Base-by-base conservation (phyloP, 2,329 filamentous ascomycete genomes). In the Venturia asperata region DNA sequence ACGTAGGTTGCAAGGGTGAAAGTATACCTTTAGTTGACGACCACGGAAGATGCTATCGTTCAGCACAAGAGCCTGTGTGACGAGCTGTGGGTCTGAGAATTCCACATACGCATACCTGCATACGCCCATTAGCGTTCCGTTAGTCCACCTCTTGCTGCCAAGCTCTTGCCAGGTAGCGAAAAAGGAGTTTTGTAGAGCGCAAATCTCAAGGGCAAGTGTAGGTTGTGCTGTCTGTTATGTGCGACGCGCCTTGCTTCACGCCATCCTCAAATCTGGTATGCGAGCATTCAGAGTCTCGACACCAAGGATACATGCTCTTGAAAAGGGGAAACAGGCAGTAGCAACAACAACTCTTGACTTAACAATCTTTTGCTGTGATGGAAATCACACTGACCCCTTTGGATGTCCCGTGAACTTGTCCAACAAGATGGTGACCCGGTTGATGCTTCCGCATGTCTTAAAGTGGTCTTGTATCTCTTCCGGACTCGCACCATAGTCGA, bases 381-480 rank as follows among this genome's bases (percentile, higher is more conserved):
- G 6, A 9, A 58, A 58, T 61, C 60, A 61, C 37, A 84, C 88
- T 77, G 81, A 96, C 92, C 94, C 94, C 82, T 99, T 99, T n/a
- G 94, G 94, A 81, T 97, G 92, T 69, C 94, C 94, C 13, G 92
- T 96, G 74, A 97, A 97, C 81, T 99, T 99, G 80, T 99, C 94
- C 71, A 99, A 81, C 70, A 99, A 81, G 70, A 99, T 99, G 1
- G 94, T 99, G 67, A 99, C 94, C 67, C 94, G 89, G 78, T 99
- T 99, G 82, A 99, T 99, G 70, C 90, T 91, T 67, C 94, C 94
- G 72, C 92, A 96, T 81, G 88, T 95, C 81, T 96, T 92, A 80
- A 99, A 99, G 75, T 99, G 94, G 67, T 92, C 91, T 81, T 99
- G 94, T 67, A 99, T 94, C 80, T 99, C 94, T 79, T 99, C 94